A percentile compares a stretch with the other conserved stretches of the same genome.
Conservation (phyloP, 2,329 filamentous ascomycete genomes). For the Diplodia sapinea region DNA sequence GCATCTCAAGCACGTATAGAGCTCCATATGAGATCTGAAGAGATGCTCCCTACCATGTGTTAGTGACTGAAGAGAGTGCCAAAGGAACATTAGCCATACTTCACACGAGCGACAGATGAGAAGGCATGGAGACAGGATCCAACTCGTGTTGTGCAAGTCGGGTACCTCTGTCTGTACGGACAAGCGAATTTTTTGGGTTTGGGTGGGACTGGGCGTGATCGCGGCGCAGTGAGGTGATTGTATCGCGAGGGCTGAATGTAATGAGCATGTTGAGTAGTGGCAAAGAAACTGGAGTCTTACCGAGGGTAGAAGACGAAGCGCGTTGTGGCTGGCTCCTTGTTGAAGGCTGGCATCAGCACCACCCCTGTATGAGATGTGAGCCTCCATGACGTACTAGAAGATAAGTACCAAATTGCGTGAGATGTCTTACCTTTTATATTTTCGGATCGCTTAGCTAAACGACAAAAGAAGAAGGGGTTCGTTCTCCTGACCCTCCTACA, state of each 20-base stretch:
- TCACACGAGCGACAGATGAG: neutral
- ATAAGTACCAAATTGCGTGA: neutral
- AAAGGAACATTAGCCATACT: neutral
- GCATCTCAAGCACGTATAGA: neutral
- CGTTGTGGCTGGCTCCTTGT: neutral
- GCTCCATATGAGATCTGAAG: neutral
- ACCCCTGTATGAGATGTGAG: neutral
- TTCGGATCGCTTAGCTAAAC: too few relatives aligned
- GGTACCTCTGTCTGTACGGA: neutral
- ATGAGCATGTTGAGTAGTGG: accelerated
- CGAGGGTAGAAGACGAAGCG: neutral
- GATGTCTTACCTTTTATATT: neutral
- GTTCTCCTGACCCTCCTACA: too few relatives aligned
- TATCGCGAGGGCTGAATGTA: neutral
- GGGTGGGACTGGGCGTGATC: neutral
- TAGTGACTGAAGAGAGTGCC: neutral
- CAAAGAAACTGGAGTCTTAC: neutral
- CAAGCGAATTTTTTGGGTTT: neutral
- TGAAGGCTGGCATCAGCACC: neutral
- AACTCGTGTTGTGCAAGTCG: neutral
- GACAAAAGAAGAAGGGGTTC: too few relatives aligned
- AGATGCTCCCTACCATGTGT: neutral
- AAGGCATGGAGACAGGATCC: neutral
- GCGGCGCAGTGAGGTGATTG: accelerated
- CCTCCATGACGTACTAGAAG: neutral